Evolutionary conservation across 2,329 filamentous ascomycete genomes (phyloP).

Genomic region (Thelonectria olida): DNA sequence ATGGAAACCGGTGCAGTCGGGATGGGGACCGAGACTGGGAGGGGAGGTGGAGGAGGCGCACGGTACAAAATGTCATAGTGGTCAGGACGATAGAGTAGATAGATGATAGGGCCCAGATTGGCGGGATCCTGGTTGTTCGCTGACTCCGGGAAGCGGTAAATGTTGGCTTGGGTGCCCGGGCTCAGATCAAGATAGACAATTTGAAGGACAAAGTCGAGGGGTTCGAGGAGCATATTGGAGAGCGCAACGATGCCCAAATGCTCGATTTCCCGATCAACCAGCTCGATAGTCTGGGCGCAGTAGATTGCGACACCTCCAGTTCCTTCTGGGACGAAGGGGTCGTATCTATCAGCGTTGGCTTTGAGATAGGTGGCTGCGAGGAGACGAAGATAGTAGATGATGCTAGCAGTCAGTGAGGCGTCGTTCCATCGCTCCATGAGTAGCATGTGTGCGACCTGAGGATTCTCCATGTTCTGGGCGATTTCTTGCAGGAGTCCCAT

Average conservation of each 20-base stretch:
- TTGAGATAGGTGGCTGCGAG: conserved; percentile 88
- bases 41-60: conserved; percentile 43
- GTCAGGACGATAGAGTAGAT: conserved; percentile 74
- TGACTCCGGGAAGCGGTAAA: conserved; percentile 70
- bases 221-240: conserved; percentile 81
- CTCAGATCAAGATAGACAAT: conserved; percentile 93
- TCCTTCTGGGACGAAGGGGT: conserved; percentile 74
- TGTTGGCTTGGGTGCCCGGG: conserved; percentile 78
- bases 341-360: conserved; percentile 73
- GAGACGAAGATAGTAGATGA: conserved; percentile 87
- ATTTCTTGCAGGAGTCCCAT: conserved; percentile 74
- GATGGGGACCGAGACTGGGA: conserved; percentile 28
- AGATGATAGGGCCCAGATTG: conserved; percentile 60
- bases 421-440: conserved; percentile 81
- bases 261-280: conserved; percentile 85
- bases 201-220: conserved; percentile 81
- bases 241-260: conserved; percentile 84
- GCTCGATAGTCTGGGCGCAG: conserved; percentile 76
- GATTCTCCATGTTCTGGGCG: conserved; percentile 65
- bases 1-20: conserved; percentile 47
- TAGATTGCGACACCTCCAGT: conserved; percentile 71
- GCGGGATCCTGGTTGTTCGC: conserved; percentile 55
- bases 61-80: conserved; percentile 97
- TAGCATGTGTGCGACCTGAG: conserved; percentile 61
- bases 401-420: conserved; percentile 69